Conservation (phyloP, 805 yeast genomes). For the Pichia deserticola region DNA sequence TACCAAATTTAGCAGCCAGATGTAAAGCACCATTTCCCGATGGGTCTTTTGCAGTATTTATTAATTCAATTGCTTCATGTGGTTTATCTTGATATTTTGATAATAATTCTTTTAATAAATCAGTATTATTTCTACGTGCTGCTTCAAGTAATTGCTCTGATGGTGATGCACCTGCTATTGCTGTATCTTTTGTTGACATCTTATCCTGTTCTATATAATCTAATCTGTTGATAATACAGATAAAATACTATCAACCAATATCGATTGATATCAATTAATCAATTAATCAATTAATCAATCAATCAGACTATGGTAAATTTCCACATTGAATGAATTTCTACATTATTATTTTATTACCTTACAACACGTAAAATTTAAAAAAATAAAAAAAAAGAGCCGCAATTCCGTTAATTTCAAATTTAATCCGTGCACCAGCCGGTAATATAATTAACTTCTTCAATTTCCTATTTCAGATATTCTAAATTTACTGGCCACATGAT, state of each 20-base stretch:
- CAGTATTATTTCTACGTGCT: slow-evolving; percentile 81
- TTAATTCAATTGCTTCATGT: slow-evolving; percentile 35
- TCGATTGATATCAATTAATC: no score
- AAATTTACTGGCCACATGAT: no score
- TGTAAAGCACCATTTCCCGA: slow-evolving; percentile 78
- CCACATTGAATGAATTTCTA: no score
- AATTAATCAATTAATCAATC: no score
- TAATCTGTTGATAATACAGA: no score
- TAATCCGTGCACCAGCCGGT: background rate
- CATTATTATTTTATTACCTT: no score
- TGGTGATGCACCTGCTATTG: slow-evolving; percentile 44
- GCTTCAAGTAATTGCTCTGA: slow-evolving; percentile 79
- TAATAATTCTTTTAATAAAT: slow-evolving; percentile 54
- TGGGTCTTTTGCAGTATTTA: slow-evolving; percentile 69
- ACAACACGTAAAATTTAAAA: no score
- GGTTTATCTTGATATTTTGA: slow-evolving; percentile 27
- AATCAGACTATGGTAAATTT: no score
- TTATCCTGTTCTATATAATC: no score
- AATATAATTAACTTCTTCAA: background rate
- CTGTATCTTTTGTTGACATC: background rate
- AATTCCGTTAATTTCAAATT: background rate
- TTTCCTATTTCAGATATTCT: background rate
- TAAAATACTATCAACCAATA: no score
- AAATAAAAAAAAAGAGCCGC: background rate
- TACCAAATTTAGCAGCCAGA: slow-evolving; percentile 72